Percentiles rank a stretch among this genome's conserved stretches.
Evolutionary conservation across 305 asterid genomes (phyloP).

Genomic region (Fraxinus angustifolia): DNA sequence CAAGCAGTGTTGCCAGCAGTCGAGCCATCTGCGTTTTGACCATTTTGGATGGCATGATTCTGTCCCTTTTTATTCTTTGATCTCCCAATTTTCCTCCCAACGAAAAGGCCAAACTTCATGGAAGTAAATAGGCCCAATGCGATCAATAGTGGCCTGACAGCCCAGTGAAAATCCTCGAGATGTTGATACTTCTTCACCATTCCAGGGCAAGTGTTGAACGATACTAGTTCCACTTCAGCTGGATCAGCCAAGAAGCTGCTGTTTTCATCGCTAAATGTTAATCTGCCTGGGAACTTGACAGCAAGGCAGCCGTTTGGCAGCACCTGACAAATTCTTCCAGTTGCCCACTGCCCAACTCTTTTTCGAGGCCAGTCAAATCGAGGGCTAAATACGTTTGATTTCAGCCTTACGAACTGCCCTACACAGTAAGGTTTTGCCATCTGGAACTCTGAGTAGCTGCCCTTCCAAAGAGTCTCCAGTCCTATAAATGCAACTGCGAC

Average conservation of each 20-base stretch:
- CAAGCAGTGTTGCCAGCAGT: constrained; percentile 32
- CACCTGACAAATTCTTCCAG: constrained; percentile 46
- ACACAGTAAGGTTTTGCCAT: constrained; percentile 35
- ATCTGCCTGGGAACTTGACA: constrained; percentile 46
- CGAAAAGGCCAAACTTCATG: constrained; percentile 37
- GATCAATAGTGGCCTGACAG: constrained; percentile 48
- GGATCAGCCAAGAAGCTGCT: constrained; percentile 50
- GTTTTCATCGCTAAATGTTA: constrained; percentile 30
- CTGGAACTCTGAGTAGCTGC: constrained; percentile 45
- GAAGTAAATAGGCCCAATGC: constrained; percentile 36
- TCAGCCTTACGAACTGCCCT: constrained; percentile 49
- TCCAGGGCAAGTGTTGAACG: constrained; percentile 50
- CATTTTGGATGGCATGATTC: constrained; percentile 29
- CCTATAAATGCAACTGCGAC: constrained; percentile 48
- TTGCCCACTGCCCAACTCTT: constrained; percentile 42
- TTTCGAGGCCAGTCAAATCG: constrained; percentile 55
- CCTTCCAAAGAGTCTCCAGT: constrained; percentile 53
- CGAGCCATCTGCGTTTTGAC: constrained; percentile 15
- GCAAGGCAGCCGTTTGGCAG: constrained; percentile 64
- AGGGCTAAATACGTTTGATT: constrained; percentile 35
- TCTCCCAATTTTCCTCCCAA: constrained; percentile 36
- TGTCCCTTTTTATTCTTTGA: constrained; percentile 18
- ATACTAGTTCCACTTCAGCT: constrained; percentile 47
- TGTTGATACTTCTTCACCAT: constrained; percentile 50
- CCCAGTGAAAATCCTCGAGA: constrained; percentile 63